Conservation (phyloP, 2,329 filamentous ascomycete genomes). For the Pseudopyricularia cyperi region DNA sequence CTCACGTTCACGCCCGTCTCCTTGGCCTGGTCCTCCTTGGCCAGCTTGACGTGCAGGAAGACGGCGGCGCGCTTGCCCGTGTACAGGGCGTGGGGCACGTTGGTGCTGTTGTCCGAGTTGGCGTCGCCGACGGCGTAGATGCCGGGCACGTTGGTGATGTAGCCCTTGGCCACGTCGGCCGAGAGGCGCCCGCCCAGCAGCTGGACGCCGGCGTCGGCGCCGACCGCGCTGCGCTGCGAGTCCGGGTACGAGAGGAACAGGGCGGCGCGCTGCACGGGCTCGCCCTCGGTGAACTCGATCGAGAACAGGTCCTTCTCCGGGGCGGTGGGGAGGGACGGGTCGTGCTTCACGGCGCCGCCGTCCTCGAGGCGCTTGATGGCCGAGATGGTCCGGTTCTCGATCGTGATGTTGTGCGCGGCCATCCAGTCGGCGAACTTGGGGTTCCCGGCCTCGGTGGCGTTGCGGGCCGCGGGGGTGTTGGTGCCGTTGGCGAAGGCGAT, state of each 20-base stretch:
- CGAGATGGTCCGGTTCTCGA: constrained; percentile 43
- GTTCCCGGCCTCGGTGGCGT: constrained; percentile 21
- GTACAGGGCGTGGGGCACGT: constrained; percentile 48
- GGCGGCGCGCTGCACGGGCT: constrained; percentile 29
- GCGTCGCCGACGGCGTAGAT: constrained; percentile 47
- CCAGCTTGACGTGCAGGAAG: constrained; percentile 26
- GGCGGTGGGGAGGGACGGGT: constrained; percentile 27
- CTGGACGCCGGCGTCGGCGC: constrained; percentile 30
- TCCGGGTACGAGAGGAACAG: constrained; percentile 36
- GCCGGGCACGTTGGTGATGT: constrained; percentile 36
- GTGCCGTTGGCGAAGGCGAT: constrained; percentile 48
- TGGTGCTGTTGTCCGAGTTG: constrained; percentile 46
- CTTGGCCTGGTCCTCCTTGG: constrained; percentile 20
- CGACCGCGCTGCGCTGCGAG: constrained; percentile 33
- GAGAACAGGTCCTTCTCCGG: constrained; percentile 42
- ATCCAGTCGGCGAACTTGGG: constrained; percentile 37
- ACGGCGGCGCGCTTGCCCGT: constrained; percentile 46
- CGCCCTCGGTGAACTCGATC: constrained; percentile 35
- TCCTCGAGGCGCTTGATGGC: constrained; percentile 31
- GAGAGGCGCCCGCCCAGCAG: constrained; percentile 30
- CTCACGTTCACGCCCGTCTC: constrained; percentile 19
- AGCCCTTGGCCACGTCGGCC: constrained; percentile 17
- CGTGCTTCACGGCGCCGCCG: constrained; percentile 20
- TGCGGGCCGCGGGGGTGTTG: constrained; percentile 29
- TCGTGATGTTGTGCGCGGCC: constrained; percentile 30